Evolutionary conservation across 352 stramenopile species (phyloP).

Genomic region (Pythium rishiriense): DNA sequence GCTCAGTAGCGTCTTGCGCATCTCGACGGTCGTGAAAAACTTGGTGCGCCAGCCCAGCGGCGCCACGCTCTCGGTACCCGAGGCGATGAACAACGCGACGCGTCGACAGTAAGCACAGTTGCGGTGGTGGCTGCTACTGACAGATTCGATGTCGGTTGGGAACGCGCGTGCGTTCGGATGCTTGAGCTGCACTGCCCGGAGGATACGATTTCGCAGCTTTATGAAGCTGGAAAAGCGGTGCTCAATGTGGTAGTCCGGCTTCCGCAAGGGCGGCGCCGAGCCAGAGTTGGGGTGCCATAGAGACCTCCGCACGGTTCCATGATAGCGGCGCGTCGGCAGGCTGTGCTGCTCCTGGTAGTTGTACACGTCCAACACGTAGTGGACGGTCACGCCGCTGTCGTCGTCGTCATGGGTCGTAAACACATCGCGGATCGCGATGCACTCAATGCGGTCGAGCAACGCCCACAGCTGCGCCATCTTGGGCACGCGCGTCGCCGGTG

Average conservation of each 20-base stretch:
- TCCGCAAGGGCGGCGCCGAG: conserved; percentile 19
- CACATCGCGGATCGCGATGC: conserved; percentile 52
- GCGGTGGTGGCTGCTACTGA: conserved; percentile 10
- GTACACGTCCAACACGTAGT: conserved; percentile 68
- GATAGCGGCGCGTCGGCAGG: conserved; percentile 31
- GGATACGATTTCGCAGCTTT: conserved; percentile 46
- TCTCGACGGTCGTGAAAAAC: conserved; percentile 27
- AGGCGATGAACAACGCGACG: conserved; percentile 36
- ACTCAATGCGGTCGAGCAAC: conserved; percentile 62
- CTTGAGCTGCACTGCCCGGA: conserved; percentile 40
- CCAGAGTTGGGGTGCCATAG: not conserved
- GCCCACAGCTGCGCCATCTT: conserved; percentile 52
- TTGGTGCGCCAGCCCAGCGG: conserved; percentile 22
- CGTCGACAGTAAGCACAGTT: conserved; percentile 31
- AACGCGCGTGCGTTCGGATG: conserved; percentile 25
- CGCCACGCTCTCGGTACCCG: conserved; percentile 9
- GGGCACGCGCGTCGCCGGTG: conserved; percentile 50
- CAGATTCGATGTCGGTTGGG: conserved; percentile 11
- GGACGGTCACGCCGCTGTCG: conserved; percentile 27
- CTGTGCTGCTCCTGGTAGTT: conserved; percentile 40
- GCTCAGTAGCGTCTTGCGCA: conserved; percentile 27
- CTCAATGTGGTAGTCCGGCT: conserved; percentile 59
- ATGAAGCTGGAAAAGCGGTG: conserved; percentile 70
- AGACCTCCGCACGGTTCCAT: not conserved
- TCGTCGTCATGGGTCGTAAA: conserved; percentile 44